Conservation (phyloP, 768 basidiomycete species). For the Panaeolus papilionaceus region DNA sequence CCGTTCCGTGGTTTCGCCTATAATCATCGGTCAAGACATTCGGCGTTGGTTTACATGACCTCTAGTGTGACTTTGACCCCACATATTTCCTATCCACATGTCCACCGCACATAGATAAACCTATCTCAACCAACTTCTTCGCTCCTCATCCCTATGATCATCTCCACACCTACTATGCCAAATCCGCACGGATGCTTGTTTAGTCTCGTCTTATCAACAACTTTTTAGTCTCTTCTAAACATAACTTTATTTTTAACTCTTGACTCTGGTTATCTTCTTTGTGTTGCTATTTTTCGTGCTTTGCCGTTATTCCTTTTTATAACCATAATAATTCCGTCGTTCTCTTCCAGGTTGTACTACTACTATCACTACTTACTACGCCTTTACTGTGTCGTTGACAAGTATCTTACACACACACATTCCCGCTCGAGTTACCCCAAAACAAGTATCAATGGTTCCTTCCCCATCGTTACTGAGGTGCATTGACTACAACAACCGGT, state of each 20-base stretch:
- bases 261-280: not conserved
- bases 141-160: not conserved
- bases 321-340: not conserved
- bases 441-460: not conserved
- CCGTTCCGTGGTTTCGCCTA: conserved; percentile 12
- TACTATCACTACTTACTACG: not conserved
- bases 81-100: conserved; percentile 3
- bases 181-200: not conserved
- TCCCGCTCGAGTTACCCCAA: not conserved
- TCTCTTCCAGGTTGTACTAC: not conserved
- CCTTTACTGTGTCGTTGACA: not conserved
- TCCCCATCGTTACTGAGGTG: not conserved
- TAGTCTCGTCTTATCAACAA: not conserved
- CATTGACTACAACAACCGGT: not conserved
- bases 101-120: not conserved
- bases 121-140: not conserved
- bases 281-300: conserved; percentile 4
- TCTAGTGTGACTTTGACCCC: not conserved
- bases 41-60: not conserved
- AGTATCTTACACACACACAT: not conserved
- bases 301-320: not conserved
- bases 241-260: conserved; percentile 1
- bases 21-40: not conserved
- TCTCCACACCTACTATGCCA: conserved; percentile 4
- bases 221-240: conserved; percentile 7